A percentile compares a stretch with the other conserved stretches of the same genome.
Conservation (phyloP, 768 basidiomycete genomes). For the Boletus speciosus region DNA sequence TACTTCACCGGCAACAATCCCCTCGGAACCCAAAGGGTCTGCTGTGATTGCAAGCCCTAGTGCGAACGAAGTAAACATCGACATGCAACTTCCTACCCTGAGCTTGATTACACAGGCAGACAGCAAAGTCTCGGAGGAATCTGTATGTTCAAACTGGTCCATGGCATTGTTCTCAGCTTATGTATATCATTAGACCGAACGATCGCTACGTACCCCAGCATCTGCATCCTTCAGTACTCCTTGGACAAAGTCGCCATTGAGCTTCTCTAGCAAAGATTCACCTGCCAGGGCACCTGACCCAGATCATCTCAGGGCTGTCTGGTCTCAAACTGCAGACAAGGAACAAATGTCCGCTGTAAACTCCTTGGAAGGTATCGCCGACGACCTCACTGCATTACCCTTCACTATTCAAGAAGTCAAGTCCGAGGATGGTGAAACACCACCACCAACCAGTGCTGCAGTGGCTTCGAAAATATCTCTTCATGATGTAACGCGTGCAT, state of each 20-base stretch:
- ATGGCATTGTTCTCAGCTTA: slow-evolving; percentile 11
- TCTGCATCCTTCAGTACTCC: slow-evolving; percentile 35
- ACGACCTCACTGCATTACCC: slow-evolving; percentile 76
- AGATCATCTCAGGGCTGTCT: slow-evolving; percentile 82
- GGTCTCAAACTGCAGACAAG: slow-evolving; percentile 76
- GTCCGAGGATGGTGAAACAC: slow-evolving; percentile 80
- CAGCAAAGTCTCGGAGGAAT: slow-evolving; percentile 50
- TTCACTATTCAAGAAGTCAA: slow-evolving; percentile 84
- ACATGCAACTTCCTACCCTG: slow-evolving; percentile 15
- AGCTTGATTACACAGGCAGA: slow-evolving; percentile 37
- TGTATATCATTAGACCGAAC: slow-evolving; percentile 36
- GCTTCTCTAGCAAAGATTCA: slow-evolving; percentile 61
- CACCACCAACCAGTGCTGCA: slow-evolving; percentile 58
- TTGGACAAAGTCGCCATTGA: slow-evolving; percentile 53
- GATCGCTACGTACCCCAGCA: slow-evolving; percentile 46
- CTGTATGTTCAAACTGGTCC: slow-evolving; percentile 38
- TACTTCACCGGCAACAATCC: slow-evolving; percentile 6
- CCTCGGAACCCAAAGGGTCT: slow-evolving; percentile 7
- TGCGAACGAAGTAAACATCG: slow-evolving; percentile 7
- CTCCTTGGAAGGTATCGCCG: slow-evolving; percentile 79
- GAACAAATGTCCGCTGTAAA: slow-evolving; percentile 66
- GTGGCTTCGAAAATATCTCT: slow-evolving; percentile 71
- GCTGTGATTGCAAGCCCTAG: slow-evolving; percentile 5
- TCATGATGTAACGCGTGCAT: slow-evolving; percentile 80
- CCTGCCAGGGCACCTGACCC: slow-evolving; percentile 69